Percentiles rank a stretch among this genome's conserved stretches.
These are phyloP conservation scores for Myrica gale DNA, from an alignment of 306 rosid species.

Conservation along the genomic window DNA sequence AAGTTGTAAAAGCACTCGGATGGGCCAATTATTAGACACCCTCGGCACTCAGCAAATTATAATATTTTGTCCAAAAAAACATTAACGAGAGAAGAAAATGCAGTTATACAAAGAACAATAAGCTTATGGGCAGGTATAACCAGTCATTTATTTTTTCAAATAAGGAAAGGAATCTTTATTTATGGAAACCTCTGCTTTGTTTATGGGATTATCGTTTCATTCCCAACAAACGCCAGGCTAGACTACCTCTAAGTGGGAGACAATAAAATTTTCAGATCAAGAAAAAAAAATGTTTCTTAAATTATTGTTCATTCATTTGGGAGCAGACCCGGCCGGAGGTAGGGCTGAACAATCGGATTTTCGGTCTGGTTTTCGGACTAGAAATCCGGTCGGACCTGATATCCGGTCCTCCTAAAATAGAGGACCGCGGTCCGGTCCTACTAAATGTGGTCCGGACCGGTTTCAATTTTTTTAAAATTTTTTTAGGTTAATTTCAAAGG, in stretches of 20 bases:
- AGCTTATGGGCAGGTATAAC: background rate
- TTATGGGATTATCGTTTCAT: background rate
- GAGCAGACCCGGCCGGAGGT: background rate
- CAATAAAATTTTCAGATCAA: background rate
- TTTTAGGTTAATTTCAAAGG: no score
- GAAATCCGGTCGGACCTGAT: no score
- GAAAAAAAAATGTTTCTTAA: background rate
- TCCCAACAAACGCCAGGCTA: conserved; percentile 8
- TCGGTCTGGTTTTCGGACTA: no score
- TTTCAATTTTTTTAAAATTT: no score
- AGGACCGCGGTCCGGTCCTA: no score
- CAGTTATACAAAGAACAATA: background rate
- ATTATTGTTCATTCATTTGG: no score
- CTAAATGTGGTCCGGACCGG: no score
- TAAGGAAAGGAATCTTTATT: conserved; percentile 28
- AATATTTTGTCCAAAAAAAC: background rate
- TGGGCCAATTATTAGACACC: background rate
- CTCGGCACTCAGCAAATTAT: background rate
- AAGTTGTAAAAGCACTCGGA: conserved; percentile 15
- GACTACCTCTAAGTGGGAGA: background rate
- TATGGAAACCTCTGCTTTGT: conserved; percentile 8
- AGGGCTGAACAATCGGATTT: no score
- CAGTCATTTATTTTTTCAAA: background rate
- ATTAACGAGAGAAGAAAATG: background rate
- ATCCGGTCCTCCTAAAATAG: no score